These are phyloP conservation scores for Colletotrichum scovillei DNA, from an alignment of 2,329 filamentous ascomycete species.

Conservation along the genomic window DNA sequence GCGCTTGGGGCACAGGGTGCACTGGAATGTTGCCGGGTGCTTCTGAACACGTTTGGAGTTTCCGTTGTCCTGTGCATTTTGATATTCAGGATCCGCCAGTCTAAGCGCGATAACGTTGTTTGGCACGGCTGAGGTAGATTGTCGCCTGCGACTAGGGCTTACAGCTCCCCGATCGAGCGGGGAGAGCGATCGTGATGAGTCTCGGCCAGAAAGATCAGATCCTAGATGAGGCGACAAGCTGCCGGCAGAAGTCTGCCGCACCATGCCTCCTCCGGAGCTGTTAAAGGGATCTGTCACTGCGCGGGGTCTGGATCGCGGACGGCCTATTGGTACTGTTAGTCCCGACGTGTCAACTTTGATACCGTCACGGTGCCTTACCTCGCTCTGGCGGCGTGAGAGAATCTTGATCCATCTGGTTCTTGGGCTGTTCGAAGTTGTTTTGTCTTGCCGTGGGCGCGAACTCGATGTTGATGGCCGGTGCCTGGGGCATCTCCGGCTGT, in stretches of 20 bases:
- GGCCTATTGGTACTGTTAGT: constrained; percentile 52
- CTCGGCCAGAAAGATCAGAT: constrained; percentile 56
- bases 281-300: constrained; percentile 72
- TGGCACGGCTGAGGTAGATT: constrained; percentile 72
- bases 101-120: constrained; percentile 84
- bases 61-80: constrained; percentile 71
- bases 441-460: constrained; percentile 81
- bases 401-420: constrained; percentile 76
- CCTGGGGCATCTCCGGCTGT: constrained; percentile 74
- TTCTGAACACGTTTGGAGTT: constrained; percentile 90
- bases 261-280: constrained; percentile 53
- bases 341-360: neutral
- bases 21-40: constrained; percentile 97
- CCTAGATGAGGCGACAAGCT: constrained; percentile 64
- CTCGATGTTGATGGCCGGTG: constrained; percentile 94
- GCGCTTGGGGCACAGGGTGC: constrained; percentile 89
- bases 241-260: constrained; percentile 50
- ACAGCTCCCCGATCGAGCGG: constrained; percentile 66
- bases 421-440: constrained; percentile 74
- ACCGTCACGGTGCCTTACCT: constrained; percentile 54
- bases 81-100: constrained; percentile 88
- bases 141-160: constrained; percentile 62
- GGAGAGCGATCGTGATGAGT: constrained; percentile 67
- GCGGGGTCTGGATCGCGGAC: constrained; percentile 60
- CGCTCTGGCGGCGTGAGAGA: constrained; percentile 85